Evolutionary conservation across 2,329 filamentous ascomycete species (phyloP).

Genomic region (Paramyrothecium roridum): DNA sequence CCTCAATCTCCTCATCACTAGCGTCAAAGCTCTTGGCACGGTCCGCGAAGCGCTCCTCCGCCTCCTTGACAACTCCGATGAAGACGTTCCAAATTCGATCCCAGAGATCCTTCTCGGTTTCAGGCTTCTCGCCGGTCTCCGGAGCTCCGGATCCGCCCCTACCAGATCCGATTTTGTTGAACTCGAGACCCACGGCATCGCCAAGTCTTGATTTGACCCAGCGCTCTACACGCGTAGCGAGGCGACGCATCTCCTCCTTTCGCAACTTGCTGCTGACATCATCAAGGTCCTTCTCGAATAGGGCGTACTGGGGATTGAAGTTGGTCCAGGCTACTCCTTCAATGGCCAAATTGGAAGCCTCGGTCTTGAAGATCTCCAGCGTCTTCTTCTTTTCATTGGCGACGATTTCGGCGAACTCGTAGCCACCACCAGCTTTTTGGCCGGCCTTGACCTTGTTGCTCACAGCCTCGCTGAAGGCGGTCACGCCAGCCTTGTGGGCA

Average conservation of each 20-base stretch:
- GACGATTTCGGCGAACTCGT: slow-evolving; percentile 96
- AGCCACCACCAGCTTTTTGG: slow-evolving; percentile 84
- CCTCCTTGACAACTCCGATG: slow-evolving; percentile 75
- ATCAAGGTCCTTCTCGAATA: slow-evolving; percentile 89
- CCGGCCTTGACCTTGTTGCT: slow-evolving; percentile 82
- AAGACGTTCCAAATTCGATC: slow-evolving; percentile 93
- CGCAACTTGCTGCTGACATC: slow-evolving; percentile 81
- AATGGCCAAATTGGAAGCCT: slow-evolving; percentile 72
- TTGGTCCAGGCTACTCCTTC: slow-evolving; percentile 84
- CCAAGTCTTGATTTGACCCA: slow-evolving; percentile 87
- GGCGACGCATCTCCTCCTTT: slow-evolving; percentile 91
- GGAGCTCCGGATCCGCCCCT: slow-evolving; percentile 79
- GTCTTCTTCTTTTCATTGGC: slow-evolving; percentile 75
- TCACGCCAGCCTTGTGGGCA: slow-evolving; percentile 83
- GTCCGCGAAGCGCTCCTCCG: slow-evolving; percentile 80
- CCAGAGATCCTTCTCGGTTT: slow-evolving; percentile 84
- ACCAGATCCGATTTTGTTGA: slow-evolving; percentile 92
- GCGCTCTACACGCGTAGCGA: slow-evolving; percentile 87
- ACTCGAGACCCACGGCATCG: slow-evolving; percentile 87
- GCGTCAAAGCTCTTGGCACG: slow-evolving; percentile 93
- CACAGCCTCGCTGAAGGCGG: slow-evolving; percentile 83
- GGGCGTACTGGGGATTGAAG: slow-evolving; percentile 72
- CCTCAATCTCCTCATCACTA: slow-evolving; percentile 82
- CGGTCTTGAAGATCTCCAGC: slow-evolving; percentile 69
- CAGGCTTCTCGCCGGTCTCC: slow-evolving; percentile 70